Conservation (phyloP, 2,329 filamentous ascomycete genomes). For the Zymoseptoria pseudotritici region DNA sequence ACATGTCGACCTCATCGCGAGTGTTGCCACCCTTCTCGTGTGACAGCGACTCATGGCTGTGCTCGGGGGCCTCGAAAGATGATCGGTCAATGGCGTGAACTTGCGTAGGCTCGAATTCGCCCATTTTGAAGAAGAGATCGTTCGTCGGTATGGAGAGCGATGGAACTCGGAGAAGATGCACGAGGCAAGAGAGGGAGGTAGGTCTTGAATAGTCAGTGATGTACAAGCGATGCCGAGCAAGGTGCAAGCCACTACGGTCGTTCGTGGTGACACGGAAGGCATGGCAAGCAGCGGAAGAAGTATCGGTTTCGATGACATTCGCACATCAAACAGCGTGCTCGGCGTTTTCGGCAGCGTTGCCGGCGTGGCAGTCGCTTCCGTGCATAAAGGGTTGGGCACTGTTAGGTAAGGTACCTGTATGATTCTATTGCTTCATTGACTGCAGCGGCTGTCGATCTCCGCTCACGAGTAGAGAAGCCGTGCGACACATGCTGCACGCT, state of each 20-base stretch:
- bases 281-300: conserved; percentile 3
- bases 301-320: neutral
- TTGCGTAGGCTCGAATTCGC: conserved; percentile 10
- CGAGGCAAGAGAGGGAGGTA: conserved; percentile 6
- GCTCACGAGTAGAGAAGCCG: neutral
- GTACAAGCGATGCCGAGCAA: conserved; percentile 6
- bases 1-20: conserved; percentile 39
- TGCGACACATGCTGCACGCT: neutral
- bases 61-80: conserved; percentile 16
- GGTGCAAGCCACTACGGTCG: conserved; percentile 4
- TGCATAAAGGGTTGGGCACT: neutral
- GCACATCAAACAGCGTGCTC: conserved; percentile 5
- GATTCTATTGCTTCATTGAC: neutral
- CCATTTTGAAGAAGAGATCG: conserved; percentile 6
- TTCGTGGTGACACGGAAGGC: conserved; percentile 3
- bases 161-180: conserved; percentile 3
- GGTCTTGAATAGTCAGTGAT: conserved; percentile 6
- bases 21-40: conserved; percentile 24
- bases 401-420: neutral
- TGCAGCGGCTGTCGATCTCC: neutral
- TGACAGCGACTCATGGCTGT: conserved; percentile 13
- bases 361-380: conserved; percentile 2
- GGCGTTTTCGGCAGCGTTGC: neutral
- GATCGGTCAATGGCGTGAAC: conserved; percentile 17
- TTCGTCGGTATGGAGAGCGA: conserved; percentile 1